Base-by-base conservation (phyloP, 495 filamentous ascomycete species). In the Echria macrotheca region DNA sequence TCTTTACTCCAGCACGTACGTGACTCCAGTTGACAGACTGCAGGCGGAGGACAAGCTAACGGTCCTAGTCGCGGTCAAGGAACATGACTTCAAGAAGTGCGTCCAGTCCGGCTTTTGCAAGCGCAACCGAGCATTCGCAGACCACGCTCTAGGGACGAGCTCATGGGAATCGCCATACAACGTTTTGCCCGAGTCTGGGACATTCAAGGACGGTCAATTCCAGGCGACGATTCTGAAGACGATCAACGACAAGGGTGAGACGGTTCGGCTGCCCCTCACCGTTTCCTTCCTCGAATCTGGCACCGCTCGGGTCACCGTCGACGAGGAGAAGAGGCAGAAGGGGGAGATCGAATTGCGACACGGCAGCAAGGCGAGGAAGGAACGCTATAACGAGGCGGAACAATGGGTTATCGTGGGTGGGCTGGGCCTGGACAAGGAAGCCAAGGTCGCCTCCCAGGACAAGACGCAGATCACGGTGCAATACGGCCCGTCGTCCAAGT, bases 31-130 rank as follows among this genome's bases (percentile, higher is more conserved):
- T 17, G 6, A 2, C 5, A 24, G 15, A 8, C 31, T 41, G 15
- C 3, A 6, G 35, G 50, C 48, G 51, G 43, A 51, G 46, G 48
- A 11, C 25, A 37, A 55, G 19, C 62, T 57, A 42, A 52, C 47
- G 42, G 29, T 6, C 5, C 12, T 28, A 93, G 90, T 80, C 46
- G 69, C 77, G 58, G 94, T 98, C 15, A 97, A 98, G 69, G 85
- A 95, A 56, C 85, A 94, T 56, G 88, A 91, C 57, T 97, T 96
- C 77, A 98, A 97, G 61, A 95, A 83, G 51, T 98, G 93, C 71
- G 69, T 79, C 29, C 93, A 98, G 65, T 90, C 91, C 0, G 93
- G 93, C 47, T 98, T 97, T 74, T 97, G 94, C 68, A 88, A 86
- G 61, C 89, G 93, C 48, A 96, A 96, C 67, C 83, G 91, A 62